Base-by-base conservation (phyloP, 441 rosid species). In the Brassica hybrid region DNA sequence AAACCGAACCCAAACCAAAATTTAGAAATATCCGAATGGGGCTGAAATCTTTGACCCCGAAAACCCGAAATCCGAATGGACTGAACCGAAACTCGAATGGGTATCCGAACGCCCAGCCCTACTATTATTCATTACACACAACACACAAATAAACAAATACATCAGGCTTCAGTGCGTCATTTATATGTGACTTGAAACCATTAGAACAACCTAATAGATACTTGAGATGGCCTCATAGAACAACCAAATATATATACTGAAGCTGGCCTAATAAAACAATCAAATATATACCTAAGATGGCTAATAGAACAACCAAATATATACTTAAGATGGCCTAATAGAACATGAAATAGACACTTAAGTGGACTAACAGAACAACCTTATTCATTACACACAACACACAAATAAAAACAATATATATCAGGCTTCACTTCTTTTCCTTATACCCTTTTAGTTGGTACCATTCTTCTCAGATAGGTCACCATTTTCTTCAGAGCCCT, bases 391-490 rank as follows among this genome's bases (percentile, higher is more conserved):
- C 58, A 52, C 21, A 52, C 11, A 52, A 16, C 58, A 52, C 58
- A 52, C 13, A 56, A 56, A 9, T 18, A 56, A 17, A 17, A 1
- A 56, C 14, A 52, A 52, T 6, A 52, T 16, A 52, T 19, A 56
- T 17, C 25, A 56, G 2, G 25, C 60, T 3, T 56, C 60, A 18
- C 60, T 56, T 56, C 6, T 56, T 18, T 18, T 18, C 13, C 13
- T 56, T 18, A 56, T 56, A 56, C 19, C 60, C 12, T 18, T 56
- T 56, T 56, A 56, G 25, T 56, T 56, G 60, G 60, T 56, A 56
- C 60, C 60, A 56, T 56, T 56, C 6, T 18, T 56, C 60, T 56
- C 60, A 56, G 59, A 54, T 16, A 54, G 23, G 23, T 54, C 59
- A 17, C 59, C 59, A 17, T 54, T 54, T 54, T 8, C 59, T 50